Percentiles rank a stretch among this genome's conserved stretches.
These are phyloP conservation scores for Pyricularia pennisetigena DNA, from an alignment of 2,329 filamentous ascomycete species.

Conservation along the genomic window DNA sequence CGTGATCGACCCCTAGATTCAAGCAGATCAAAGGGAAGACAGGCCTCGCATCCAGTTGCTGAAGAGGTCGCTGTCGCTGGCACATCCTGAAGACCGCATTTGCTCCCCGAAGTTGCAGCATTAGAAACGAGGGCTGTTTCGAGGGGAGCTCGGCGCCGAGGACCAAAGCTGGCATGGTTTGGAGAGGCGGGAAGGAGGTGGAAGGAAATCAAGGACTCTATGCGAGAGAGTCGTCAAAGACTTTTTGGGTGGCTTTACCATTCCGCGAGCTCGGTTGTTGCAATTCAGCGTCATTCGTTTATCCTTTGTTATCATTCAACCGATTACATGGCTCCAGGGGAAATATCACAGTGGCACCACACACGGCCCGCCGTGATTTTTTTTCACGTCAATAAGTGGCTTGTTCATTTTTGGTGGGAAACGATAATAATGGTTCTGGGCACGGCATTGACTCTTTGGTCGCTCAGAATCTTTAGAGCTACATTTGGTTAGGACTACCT, in stretches of 20 bases:
- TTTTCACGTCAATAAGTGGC: background rate
- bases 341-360: background rate
- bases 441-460: background rate
- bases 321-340: background rate
- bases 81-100: background rate
- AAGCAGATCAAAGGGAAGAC: background rate
- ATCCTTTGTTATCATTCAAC: background rate
- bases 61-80: background rate
- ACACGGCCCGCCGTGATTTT: background rate
- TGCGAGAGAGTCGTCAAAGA: background rate
- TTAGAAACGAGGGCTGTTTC: constrained; percentile 1
- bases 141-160: background rate
- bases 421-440: background rate
- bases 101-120: background rate
- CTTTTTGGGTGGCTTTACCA: background rate
- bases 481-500: background rate
- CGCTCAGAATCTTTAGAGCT: background rate
- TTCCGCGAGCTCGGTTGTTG: background rate
- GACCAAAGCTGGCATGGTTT: background rate
- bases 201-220: background rate
- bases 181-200: background rate
- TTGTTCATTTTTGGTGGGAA: background rate
- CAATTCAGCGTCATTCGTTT: constrained; percentile 1
- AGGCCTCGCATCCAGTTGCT: background rate
- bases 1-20: constrained; percentile 9